Conservation (phyloP, 441 rosid species). For the Euphorbia corollata region DNA sequence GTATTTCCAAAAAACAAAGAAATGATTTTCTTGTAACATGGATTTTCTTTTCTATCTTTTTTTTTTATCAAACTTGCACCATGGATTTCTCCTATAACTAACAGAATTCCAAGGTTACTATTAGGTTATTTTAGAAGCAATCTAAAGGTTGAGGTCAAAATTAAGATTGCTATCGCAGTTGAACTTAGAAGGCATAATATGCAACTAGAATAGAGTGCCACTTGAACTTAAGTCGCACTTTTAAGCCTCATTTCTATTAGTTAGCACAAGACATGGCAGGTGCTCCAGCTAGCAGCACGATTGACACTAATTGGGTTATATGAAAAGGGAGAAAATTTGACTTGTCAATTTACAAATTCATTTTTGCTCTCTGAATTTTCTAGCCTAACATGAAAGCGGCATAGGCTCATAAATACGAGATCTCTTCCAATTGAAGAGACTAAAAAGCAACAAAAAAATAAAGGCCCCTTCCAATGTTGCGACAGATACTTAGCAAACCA, state of each 20-base stretch:
- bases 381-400: slow-evolving; percentile 25
- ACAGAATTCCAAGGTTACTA: too few species aligned
- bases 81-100: too few species aligned
- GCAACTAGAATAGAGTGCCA: not conserved
- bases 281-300: slow-evolving; percentile 22
- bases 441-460: slow-evolving; percentile 17
- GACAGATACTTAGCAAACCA: slow-evolving; percentile 8
- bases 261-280: slow-evolving; percentile 18
- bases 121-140: too few species aligned
- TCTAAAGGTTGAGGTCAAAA: too few species aligned
- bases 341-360: slow-evolving; percentile 44
- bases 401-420: slow-evolving; percentile 18
- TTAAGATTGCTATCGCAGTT: not conserved
- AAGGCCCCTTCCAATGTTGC: slow-evolving; percentile 8
- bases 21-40: too few species aligned
- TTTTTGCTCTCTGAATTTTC: slow-evolving; percentile 34
- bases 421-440: slow-evolving; percentile 23
- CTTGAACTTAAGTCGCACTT: slow-evolving; percentile 11
- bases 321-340: slow-evolving; percentile 19
- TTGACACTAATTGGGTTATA: slow-evolving; percentile 22
- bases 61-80: too few species aligned
- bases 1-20: too few species aligned
- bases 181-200: not conserved
- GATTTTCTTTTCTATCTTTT: too few species aligned
- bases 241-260: slow-evolving; percentile 17